Percentiles rank a stretch among this genome's conserved stretches.
Conservation (phyloP, 2,329 filamentous ascomycete genomes). For the Monosporascus sp. region DNA sequence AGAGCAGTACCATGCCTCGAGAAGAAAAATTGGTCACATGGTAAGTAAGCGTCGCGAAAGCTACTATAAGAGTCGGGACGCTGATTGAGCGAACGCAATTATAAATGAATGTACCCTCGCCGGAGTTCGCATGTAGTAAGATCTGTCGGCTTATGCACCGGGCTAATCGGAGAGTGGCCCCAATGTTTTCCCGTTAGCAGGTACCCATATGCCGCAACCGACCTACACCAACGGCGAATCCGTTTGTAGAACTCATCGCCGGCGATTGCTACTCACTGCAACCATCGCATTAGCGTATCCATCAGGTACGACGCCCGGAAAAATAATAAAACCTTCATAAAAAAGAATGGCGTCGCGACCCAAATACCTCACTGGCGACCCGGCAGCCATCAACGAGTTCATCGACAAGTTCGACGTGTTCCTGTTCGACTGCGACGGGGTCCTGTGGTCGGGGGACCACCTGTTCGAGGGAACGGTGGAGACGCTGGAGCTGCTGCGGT, state of each 20-base stretch:
- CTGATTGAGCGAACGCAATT: background rate
- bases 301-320: background rate
- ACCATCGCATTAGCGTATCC: background rate
- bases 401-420: conserved; percentile 94
- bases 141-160: background rate
- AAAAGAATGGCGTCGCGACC: conserved; percentile 32
- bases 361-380: conserved; percentile 76
- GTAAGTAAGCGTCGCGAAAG: too few relatives aligned
- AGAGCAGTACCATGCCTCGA: too few relatives aligned
- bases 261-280: background rate
- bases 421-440: conserved; percentile 95
- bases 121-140: background rate
- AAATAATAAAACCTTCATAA: background rate
- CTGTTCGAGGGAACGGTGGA: conserved; percentile 81
- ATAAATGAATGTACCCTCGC: background rate
- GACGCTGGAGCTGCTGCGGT: conserved; percentile 76
- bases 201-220: background rate
- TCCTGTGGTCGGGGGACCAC: conserved; percentile 93
- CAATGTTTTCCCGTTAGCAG: background rate
- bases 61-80: too few relatives aligned
- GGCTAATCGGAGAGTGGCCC: background rate
- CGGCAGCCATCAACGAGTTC: conserved; percentile 72
- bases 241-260: background rate
- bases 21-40: too few relatives aligned
- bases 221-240: background rate